These are phyloP conservation scores for Pyrus hybrid DNA, from an alignment of 331 rosid genomes.

Conservation along the genomic window DNA sequence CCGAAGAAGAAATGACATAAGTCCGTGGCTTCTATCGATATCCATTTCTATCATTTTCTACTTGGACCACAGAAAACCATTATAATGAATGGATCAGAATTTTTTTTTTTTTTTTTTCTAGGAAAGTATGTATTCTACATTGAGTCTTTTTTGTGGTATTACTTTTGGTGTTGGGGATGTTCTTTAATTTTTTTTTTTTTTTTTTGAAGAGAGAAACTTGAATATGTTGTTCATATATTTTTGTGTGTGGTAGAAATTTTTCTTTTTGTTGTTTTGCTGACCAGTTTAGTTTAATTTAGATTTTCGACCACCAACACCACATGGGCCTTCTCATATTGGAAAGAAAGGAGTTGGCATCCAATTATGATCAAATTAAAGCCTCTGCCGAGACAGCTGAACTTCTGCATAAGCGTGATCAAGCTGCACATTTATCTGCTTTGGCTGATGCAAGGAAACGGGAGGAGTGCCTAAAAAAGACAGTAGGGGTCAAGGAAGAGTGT, in stretches of 20 bases:
- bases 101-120: neutral
- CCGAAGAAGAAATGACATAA: neutral
- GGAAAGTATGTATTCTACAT: neutral
- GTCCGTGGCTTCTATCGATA: neutral
- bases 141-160: neutral
- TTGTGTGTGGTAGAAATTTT: neutral
- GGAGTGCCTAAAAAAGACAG: slow-evolving; percentile 65
- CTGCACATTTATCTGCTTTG: slow-evolving; percentile 44
- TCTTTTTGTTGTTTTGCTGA: slow-evolving; percentile 1
- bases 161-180: neutral
- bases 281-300: slow-evolving; percentile 30
- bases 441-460: slow-evolving; percentile 77
- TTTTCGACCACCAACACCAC: slow-evolving; percentile 82
- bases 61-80: neutral
- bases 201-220: neutral
- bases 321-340: slow-evolving; percentile 96
- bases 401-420: slow-evolving; percentile 54
- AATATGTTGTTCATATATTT: neutral
- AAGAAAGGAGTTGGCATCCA: slow-evolving; percentile 56
- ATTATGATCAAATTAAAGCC: slow-evolving; percentile 55
- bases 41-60: neutral
- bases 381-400: slow-evolving; percentile 56
- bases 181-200: neutral
- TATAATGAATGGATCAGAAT: neutral
- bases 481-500: slow-evolving; percentile 89